These are phyloP conservation scores for Diaporthe capsici DNA, from an alignment of 2,329 filamentous ascomycete species.

Conservation along the genomic window DNA sequence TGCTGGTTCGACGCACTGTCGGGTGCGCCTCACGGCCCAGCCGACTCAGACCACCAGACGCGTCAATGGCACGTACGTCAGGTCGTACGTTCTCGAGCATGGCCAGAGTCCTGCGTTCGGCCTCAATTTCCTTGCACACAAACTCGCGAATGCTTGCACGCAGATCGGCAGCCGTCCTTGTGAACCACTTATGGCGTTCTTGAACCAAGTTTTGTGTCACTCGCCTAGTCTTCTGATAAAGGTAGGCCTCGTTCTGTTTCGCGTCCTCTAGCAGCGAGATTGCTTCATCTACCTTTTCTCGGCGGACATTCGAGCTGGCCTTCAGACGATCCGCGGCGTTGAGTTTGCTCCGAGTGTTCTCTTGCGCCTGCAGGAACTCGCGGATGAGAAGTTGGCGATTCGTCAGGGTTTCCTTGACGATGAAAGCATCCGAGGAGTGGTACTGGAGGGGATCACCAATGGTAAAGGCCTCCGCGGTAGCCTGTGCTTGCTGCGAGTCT, in stretches of 20 bases:
- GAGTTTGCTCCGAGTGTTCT: slow-evolving; percentile 84
- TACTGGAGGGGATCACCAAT: slow-evolving; percentile 95
- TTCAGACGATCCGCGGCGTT: slow-evolving; percentile 91
- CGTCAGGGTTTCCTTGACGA: slow-evolving; percentile 97
- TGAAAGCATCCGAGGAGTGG: slow-evolving; percentile 94
- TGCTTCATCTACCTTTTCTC: slow-evolving; percentile 98
- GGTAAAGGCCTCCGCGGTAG: slow-evolving; percentile 95
- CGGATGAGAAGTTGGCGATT: slow-evolving; percentile 97
- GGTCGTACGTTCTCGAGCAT: slow-evolving; percentile 94
- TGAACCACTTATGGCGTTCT: slow-evolving; percentile 93
- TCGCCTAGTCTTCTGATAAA: slow-evolving; percentile 87
- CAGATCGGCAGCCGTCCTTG: slow-evolving; percentile 87
- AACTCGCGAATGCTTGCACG: slow-evolving; percentile 90
- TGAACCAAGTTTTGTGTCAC: slow-evolving; percentile 91
- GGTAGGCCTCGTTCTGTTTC: slow-evolving; percentile 82
- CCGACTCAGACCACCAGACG: slow-evolving; percentile 88
- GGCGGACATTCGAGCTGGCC: slow-evolving; percentile 85
- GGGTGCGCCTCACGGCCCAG: slow-evolving; percentile 92
- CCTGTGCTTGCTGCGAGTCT: slow-evolving; percentile 96
- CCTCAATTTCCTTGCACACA: slow-evolving; percentile 94
- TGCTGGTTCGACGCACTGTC: slow-evolving; percentile 76
- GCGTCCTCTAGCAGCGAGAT: slow-evolving; percentile 92
- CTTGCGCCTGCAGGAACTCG: slow-evolving; percentile 92
- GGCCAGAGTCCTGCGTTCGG: slow-evolving; percentile 90
- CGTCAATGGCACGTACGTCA: slow-evolving; percentile 93